Conservation (phyloP, 2,329 filamentous ascomycete genomes). For the Ophiocordyceps camponoti-rufipedis region DNA sequence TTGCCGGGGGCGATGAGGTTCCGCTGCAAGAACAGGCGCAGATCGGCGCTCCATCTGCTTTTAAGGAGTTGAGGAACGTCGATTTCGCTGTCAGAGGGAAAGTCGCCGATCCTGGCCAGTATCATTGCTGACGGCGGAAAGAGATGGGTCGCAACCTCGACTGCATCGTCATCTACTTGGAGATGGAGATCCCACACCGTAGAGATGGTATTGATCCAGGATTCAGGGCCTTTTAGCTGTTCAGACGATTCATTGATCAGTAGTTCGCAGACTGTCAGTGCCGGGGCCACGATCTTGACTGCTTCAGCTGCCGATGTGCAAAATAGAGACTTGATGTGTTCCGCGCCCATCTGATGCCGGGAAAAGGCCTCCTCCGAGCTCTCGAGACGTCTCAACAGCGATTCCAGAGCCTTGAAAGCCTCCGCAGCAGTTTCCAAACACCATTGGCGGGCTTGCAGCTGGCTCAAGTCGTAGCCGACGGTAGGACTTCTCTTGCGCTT, state of each 20-base stretch:
- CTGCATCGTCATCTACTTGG: conserved; percentile 26
- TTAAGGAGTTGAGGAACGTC: conserved; percentile 6
- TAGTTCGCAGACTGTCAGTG: conserved; percentile 26
- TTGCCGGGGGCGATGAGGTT: conserved; percentile 34
- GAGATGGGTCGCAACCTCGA: conserved; percentile 29
- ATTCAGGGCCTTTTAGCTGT: conserved; percentile 17
- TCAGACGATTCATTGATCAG: conserved; percentile 14
- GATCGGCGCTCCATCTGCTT: conserved; percentile 23
- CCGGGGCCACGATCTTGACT: conserved; percentile 23
- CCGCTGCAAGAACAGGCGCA: conserved; percentile 29
- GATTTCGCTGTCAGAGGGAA: conserved; percentile 6
- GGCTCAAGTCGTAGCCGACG: conserved; percentile 18
- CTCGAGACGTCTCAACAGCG: conserved; percentile 27
- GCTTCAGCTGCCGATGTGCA: conserved; percentile 28
- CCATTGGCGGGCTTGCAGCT: conserved; percentile 18
- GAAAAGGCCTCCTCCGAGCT: conserved; percentile 14
- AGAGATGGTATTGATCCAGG: conserved; percentile 28
- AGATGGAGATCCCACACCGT: conserved; percentile 35
- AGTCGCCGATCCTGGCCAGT: conserved; percentile 20
- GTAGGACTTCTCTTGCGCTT: conserved; percentile 28
- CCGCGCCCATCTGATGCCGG: conserved; percentile 32
- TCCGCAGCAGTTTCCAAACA: conserved; percentile 28
- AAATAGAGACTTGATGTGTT: conserved; percentile 40
- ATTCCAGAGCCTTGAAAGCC: conserved; percentile 26
- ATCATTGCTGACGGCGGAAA: conserved; percentile 19